These are phyloP conservation scores for Amborella trichopoda DNA, from an alignment of 164 flowering plant genomes.

Conservation along the genomic window DNA sequence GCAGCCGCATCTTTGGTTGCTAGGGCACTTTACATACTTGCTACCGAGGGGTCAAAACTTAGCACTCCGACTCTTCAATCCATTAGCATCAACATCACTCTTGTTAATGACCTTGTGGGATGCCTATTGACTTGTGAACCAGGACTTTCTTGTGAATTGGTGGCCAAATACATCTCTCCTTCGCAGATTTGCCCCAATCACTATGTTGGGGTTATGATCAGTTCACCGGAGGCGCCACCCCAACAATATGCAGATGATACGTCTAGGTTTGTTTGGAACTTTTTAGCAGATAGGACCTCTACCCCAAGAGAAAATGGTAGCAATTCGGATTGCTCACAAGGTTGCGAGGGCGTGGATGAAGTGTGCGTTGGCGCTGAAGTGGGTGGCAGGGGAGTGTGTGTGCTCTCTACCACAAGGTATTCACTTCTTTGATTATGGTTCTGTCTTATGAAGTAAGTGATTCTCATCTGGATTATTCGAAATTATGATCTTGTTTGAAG, in stretches of 20 bases:
- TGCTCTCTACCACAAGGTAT: slow-evolving; percentile 77
- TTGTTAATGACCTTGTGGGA: slow-evolving; percentile 71
- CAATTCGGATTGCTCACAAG: slow-evolving; percentile 43
- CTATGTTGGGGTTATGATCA: slow-evolving; percentile 80
- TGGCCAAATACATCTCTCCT: slow-evolving; percentile 54
- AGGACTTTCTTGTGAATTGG: slow-evolving; percentile 75
- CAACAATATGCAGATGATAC: slow-evolving; percentile 36
- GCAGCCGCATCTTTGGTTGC: slow-evolving; percentile 86
- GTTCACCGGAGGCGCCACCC: slow-evolving; percentile 53
- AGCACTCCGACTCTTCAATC: slow-evolving; percentile 26
- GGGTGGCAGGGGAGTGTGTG: slow-evolving; percentile 63
- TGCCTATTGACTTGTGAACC: slow-evolving; percentile 78
- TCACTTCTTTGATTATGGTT: too few relatives aligned
- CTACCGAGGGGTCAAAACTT: slow-evolving; percentile 28
- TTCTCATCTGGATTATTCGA: too few relatives aligned
- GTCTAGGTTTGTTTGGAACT: slow-evolving; percentile 84
- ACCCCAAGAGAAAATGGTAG: slow-evolving; percentile 17
- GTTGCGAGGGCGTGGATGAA: slow-evolving; percentile 38
- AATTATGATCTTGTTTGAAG: too few relatives aligned
- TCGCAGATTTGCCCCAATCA: slow-evolving; percentile 54
- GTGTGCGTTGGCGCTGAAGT: slow-evolving; percentile 59
- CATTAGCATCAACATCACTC: slow-evolving; percentile 52
- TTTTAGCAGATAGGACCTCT: slow-evolving; percentile 78
- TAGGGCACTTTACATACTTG: slow-evolving; percentile 71
- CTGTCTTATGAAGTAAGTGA: too few relatives aligned